Evolutionary conservation across 805 yeast species (phyloP).

Genomic region (Teunomyces pallodes): DNA sequence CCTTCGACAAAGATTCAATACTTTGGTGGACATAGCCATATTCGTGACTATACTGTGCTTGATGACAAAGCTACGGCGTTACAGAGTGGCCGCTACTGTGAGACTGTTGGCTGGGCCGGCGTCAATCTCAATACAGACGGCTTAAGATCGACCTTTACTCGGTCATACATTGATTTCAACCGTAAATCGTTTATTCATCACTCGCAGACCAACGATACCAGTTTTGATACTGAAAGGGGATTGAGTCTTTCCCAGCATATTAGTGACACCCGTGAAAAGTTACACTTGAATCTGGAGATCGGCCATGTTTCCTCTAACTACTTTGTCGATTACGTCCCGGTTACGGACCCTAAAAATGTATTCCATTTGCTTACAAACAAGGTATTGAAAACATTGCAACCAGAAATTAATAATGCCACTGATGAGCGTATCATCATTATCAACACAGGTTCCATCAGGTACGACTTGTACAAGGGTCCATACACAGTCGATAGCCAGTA

Average conservation of each 20-base stretch:
- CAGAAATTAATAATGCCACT: conserved; percentile 17
- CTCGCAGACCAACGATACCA: conserved; percentile 26
- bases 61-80: conserved; percentile 71
- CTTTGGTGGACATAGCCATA: conserved; percentile 93
- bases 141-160: conserved; percentile 29
- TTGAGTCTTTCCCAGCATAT: conserved; percentile 45
- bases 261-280: conserved; percentile 36
- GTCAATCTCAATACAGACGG: conserved; percentile 32
- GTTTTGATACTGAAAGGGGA: conserved; percentile 60
- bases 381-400: conserved; percentile 49
- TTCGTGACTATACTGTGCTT: conserved; percentile 73
- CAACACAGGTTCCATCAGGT: conserved; percentile 87
- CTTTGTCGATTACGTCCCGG: conserved; percentile 64
- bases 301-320: conserved; percentile 71
- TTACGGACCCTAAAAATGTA: conserved; percentile 47
- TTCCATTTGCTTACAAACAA: conserved; percentile 56
- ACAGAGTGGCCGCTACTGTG: conserved; percentile 93
- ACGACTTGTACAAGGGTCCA: conserved; percentile 80
- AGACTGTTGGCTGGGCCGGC: conserved; percentile 87
- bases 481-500: conserved; percentile 78
- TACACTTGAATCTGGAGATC: conserved; percentile 53
- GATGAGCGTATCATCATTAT: conserved; percentile 51
- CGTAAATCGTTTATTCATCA: conserved; percentile 68
- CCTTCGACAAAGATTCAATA: conserved; percentile 72
- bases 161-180: conserved; percentile 85